Base-by-base conservation (phyloP, 768 basidiomycete genomes). In the Mycena indigotica region DNA sequence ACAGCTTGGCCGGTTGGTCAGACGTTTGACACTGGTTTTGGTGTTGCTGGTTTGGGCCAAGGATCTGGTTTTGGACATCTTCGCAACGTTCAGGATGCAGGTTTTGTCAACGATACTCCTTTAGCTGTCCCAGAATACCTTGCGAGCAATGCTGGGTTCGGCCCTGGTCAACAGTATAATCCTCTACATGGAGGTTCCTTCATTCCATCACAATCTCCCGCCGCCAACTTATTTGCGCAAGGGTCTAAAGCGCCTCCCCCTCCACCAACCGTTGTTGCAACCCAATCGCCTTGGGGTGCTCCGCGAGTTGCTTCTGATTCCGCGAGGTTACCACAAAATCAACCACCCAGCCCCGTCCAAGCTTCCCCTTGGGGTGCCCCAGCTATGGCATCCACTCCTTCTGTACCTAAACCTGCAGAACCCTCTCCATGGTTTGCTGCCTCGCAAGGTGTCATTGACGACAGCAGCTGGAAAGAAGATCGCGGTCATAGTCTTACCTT, bases 401-500 rank as follows among this genome's bases (percentile, higher is more conserved):
- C 64, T 32, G 46, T 28, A 6, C 5, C 15, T 6, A 24, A 71
- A 35, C 46, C 66, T 19, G 66, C 69, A 28, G 80, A 85, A 16
- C 74, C 80, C 49, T 83, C 86, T 1, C 79, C 84, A 3, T 88
- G 87, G 87, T 67, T 77, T 46, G 69, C 73, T 50, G 74, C 82
- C 12, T 80, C 81, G 4, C 75, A 84, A 53, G 75, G 75, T 23
- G 65, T 67, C 30, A 68, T 75, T 0, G 78, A 82, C 30, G 80
- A 82, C 17, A 52, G 51, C 25, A 73, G 67, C 48, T 86, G 84
- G 85, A 73, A 68, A 48, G 67, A 73, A 46, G 57, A 65, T 6
- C 55, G 75, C 2, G 77, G 75, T 16, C 74, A 79, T 58, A 83
- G 82, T 57, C 73, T 87, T 19, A 84, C 86, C 0, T 75, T 81